phyloP scores from a whole-genome alignment of 78 protist species.

The Tieghemostelium lacteum region DNA sequence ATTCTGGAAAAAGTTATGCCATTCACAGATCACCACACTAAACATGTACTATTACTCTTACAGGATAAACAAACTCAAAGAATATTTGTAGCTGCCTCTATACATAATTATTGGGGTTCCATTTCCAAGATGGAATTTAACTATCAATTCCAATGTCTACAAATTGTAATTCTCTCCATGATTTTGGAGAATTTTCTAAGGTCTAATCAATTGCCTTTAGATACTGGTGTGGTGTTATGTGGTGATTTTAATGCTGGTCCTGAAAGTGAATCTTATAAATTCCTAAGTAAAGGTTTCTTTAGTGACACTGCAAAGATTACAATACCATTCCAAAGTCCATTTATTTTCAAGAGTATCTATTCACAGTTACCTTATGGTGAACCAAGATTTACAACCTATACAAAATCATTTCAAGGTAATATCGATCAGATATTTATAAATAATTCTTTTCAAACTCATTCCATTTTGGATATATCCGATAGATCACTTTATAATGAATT shows the following conservation, averaged over 20 bases:
- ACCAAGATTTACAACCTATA: slow-evolving; percentile 25
- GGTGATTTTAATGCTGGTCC: slow-evolving; percentile 65
- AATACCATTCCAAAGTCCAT: not conserved
- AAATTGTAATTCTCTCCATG: slow-evolving; percentile 11
- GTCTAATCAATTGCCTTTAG: not conserved
- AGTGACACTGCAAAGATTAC: no score
- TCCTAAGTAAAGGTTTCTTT: not conserved
- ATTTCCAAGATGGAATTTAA: not conserved
- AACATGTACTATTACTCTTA: not conserved
- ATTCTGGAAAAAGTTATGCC: not conserved
- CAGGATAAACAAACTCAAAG: slow-evolving; percentile 1
- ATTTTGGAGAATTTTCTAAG: not conserved
- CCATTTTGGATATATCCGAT: slow-evolving; percentile 23
- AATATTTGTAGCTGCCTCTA: not conserved
- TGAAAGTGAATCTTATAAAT: not conserved
- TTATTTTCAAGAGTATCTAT: slow-evolving; percentile 12
- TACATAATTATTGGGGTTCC: not conserved
- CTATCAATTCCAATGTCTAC: slow-evolving; percentile 21
- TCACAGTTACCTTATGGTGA: slow-evolving; percentile 42
- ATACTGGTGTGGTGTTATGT: slow-evolving; percentile 29
- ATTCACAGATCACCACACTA: slow-evolving; percentile 13
- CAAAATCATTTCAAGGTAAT: slow-evolving; percentile 42
- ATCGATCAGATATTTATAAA: slow-evolving; percentile 51
- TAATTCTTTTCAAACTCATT: not conserved
- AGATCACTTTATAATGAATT: not conserved